Evolutionary conservation across 139 green algal species (phyloP).

Genomic region (Coccomyxa sp.): DNA sequence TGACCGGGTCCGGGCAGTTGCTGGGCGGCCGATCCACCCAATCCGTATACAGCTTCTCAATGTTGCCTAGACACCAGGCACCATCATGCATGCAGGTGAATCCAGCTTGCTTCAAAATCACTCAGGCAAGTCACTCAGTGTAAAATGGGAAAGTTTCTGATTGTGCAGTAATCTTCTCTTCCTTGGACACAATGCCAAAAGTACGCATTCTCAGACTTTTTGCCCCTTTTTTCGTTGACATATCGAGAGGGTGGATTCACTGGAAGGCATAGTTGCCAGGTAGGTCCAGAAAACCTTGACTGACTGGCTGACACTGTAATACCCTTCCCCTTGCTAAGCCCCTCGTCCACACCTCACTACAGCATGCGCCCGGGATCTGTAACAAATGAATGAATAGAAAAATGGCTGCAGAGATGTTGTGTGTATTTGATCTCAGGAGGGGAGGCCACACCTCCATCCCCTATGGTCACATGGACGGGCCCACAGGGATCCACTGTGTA

Average conservation of each 20-base stretch:
- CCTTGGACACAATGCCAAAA: not conserved
- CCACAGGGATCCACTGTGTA: slow-evolving; percentile 36
- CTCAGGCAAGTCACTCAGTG: not conserved
- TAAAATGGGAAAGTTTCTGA: not conserved
- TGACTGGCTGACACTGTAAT: too few relatives aligned
- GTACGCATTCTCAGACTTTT: not conserved
- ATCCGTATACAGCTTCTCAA: slow-evolving; percentile 1
- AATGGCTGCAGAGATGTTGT: too few relatives aligned
- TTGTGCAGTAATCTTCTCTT: not conserved
- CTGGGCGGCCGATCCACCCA: not conserved
- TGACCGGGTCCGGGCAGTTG: not conserved
- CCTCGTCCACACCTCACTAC: not conserved
- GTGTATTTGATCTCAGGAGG: not conserved
- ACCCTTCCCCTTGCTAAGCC: too few relatives aligned
- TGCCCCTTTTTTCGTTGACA: too few relatives aligned
- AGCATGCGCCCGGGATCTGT: not conserved
- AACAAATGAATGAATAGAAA: not conserved
- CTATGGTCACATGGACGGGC: slow-evolving; percentile 53
- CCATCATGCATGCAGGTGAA: not conserved
- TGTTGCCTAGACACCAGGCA: not conserved
- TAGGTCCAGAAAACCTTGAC: too few relatives aligned
- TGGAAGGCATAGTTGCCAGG: too few relatives aligned
- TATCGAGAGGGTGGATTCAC: too few relatives aligned
- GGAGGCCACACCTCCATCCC: slow-evolving; percentile 64
- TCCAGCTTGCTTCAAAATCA: not conserved